Evolutionary conservation across 495 filamentous ascomycete genomes (phyloP).

Genomic region (Apiosordaria backusii): DNA sequence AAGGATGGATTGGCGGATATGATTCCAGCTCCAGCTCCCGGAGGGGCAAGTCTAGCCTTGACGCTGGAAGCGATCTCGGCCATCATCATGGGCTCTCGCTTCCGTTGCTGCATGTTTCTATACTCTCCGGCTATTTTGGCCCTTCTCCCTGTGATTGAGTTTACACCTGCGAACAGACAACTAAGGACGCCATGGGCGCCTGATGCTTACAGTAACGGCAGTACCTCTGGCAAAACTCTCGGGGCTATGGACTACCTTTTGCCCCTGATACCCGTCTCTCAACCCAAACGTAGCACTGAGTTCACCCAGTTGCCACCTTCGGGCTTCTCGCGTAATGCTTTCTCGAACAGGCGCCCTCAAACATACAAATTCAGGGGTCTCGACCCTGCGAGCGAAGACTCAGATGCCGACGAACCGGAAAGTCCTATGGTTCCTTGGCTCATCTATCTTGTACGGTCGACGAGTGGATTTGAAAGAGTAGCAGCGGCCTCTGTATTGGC

Average conservation of each 20-base stretch:
- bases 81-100: constrained; percentile 76
- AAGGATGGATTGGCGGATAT: constrained; percentile 42
- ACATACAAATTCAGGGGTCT: constrained; percentile 29
- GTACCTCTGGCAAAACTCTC: constrained; percentile 27
- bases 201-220: constrained; percentile 33
- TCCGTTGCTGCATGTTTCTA: constrained; percentile 70
- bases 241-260: constrained; percentile 61
- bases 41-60: constrained; percentile 57
- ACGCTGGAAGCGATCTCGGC: constrained; percentile 77
- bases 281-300: constrained; percentile 16
- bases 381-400: constrained; percentile 29
- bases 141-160: constrained; percentile 55
- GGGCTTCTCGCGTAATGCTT: constrained; percentile 41
- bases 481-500: constrained; percentile 78
- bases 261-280: constrained; percentile 41
- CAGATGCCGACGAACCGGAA: constrained; percentile 61
- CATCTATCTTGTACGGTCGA: constrained; percentile 62
- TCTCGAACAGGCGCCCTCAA: constrained; percentile 24
- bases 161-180: constrained; percentile 23
- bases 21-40: constrained; percentile 56
- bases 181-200: constrained; percentile 30
- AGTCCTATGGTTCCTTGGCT: constrained; percentile 82
- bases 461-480: constrained; percentile 61
- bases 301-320: constrained; percentile 56
- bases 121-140: constrained; percentile 72